phyloP scores from a whole-genome alignment of 306 rosid species.

The Trifolium subterraneum region DNA sequence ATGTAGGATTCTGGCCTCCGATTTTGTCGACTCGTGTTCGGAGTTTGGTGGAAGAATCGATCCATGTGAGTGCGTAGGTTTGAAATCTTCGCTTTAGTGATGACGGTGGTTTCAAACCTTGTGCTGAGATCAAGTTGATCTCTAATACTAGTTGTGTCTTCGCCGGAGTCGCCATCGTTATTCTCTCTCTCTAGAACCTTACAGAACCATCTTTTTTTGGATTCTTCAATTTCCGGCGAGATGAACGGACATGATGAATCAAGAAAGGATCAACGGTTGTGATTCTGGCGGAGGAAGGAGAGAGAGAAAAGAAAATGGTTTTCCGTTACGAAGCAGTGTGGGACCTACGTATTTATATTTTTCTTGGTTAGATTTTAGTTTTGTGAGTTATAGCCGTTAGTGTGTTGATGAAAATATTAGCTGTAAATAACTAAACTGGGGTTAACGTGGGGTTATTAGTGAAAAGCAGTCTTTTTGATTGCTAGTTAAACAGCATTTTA shows the following conservation, averaged over 20 bases:
- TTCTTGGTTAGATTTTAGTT: background rate
- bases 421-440: background rate
- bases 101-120: constrained; percentile 64
- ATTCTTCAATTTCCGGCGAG: constrained; percentile 45
- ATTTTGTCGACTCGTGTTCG: constrained; percentile 67
- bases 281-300: constrained; percentile 25
- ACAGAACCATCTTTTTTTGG: constrained; percentile 16
- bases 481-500: background rate
- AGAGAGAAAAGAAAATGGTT: constrained; percentile 26
- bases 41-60: constrained; percentile 63
- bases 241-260: constrained; percentile 43
- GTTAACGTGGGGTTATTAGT: background rate
- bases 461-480: background rate
- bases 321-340: background rate
- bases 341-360: constrained; percentile 15
- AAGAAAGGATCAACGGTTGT: constrained; percentile 47
- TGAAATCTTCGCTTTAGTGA: constrained; percentile 48
- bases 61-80: constrained; percentile 79
- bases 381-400: background rate
- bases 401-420: background rate
- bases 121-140: constrained; percentile 95
- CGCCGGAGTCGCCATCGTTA: constrained; percentile 41
- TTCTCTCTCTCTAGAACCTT: constrained; percentile 33
- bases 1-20: constrained; percentile 78
- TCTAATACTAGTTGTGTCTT: constrained; percentile 58